Base-by-base conservation (phyloP, 768 basidiomycete genomes). In the Auriscalpium vulgare region DNA sequence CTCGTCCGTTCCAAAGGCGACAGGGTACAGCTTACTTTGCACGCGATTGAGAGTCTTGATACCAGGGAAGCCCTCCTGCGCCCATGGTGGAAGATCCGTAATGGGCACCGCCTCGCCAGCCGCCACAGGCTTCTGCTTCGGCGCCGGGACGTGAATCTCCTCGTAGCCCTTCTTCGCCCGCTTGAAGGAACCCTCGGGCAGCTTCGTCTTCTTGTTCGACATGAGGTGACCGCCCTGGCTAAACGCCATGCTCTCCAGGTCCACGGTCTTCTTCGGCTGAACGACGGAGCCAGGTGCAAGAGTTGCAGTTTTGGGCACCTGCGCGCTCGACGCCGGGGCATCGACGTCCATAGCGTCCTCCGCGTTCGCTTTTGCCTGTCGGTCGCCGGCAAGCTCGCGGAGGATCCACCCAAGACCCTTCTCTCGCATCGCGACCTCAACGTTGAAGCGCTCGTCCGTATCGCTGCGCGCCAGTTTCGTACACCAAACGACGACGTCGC, bases 171-270 rank as follows among this genome's bases (percentile, higher is more conserved):
- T 99, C 72, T 88, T 86, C 16, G 90, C 81, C 47, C 95, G 87
- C 73, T 98, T 98, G 80, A 97, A 95, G 14, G 94, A 97, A 4
- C 97, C 97, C 43, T 97, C 93, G 0, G 97, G 97, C 3, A 98
- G 84, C 68, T 95, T 97, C 74, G 88, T 91, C 74, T 97, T 97
- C 73, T 97, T 97, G 75, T 98, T 97, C 14, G 91, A 91, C 95
- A 98, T 99, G 58, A 97, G 74, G 58, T 97, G 95, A 0, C 91
- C 94, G 21, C 95, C 97, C 65, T 97, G 94, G 47, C 84, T 84
- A 72, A 99, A 99, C n/a, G 91, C 87, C 87, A 98, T 88, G 57
- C 83, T 81, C 64, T 97, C 94, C 52, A 99, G 77, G 68, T 98
- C 97, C 37, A 99, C 79, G 0, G 81, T 85, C 40, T 77, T 78